Evolutionary conservation across 1,139 yeast genomes (phyloP), one percentile per base, ranked within the genome.

Genomic region (Lodderomyces theae): DNA sequence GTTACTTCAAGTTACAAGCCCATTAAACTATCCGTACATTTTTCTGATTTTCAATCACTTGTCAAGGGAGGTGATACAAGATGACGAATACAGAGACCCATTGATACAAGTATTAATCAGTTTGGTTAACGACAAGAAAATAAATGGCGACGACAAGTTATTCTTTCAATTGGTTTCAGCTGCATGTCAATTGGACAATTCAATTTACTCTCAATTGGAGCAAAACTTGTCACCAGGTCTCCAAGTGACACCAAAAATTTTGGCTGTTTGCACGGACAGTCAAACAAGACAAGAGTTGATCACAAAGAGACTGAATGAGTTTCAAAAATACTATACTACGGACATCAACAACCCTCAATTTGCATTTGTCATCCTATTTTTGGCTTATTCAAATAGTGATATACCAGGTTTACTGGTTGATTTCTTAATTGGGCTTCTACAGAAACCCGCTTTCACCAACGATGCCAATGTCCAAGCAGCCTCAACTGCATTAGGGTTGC

Each of bases 401-500:
- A 26, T 43, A 11, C 28, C 30, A 8, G 49, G 42, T 12, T 37
- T 48, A 11, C 38, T 38, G 15, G 36, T 43, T 18, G 38, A 39
- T 22, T 35, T 40, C 8, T 39, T 49, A 11, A 42, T 42, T 23
- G 39, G 29, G 3, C 41, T 49, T 31, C 36, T 48, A 16, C 39
- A 42, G n/a, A 39, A 42, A 18, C 34, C 34, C 6, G 21, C 32
- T 7, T 35, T 46, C 25, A 52, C 51, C 35, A 74, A 74, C 36
- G 77, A 70, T 13, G 57, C 59, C 5, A 57, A 74, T 8, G 68
- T 68, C 41, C 47, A 63, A 16, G 76, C 77, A 5, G 70, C 82
- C 1, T 76, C 85, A 0, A 69, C 71, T 36, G 68, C 85, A 0
- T 58, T 80, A 30, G 85, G 87, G 1, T 67, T 73, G 11, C 55